Evolutionary conservation across 345 rosid species (phyloP).

Genomic region (Pugionium dolabratum): DNA sequence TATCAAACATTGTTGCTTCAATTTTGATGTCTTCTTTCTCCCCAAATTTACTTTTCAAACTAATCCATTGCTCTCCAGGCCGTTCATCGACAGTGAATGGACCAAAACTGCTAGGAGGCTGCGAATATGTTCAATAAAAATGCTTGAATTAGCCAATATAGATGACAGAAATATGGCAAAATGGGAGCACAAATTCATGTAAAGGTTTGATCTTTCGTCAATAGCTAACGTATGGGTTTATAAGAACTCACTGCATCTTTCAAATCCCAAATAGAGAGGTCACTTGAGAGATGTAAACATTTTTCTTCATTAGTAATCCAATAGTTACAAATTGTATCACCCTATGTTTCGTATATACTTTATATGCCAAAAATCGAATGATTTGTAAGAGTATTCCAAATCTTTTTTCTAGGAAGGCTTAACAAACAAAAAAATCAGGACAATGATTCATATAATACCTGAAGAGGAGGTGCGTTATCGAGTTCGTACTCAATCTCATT

Average conservation of each 20-base stretch:
- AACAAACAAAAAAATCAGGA: not conserved
- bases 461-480: constrained; percentile 49
- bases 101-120: constrained; percentile 53
- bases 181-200: not conserved
- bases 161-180: not conserved
- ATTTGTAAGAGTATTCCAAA: not conserved
- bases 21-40: constrained; percentile 70
- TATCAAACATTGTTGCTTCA: constrained; percentile 91
- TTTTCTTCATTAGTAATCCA: not conserved
- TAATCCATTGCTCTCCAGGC: constrained; percentile 92
- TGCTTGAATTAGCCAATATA: not conserved
- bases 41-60: constrained; percentile 57
- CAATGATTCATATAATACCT: constrained; percentile 7
- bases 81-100: constrained; percentile 62
- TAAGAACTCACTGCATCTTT: not conserved
- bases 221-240: not conserved
- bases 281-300: constrained; percentile 2
- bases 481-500: constrained; percentile 72
- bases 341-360: not conserved
- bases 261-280: not conserved
- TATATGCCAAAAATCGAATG: not conserved
- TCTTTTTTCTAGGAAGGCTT: constrained; percentile 9
- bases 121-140: constrained; percentile 33
- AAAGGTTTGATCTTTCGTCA: not conserved
- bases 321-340: not conserved